Evolutionary conservation across 345 rosid genomes (phyloP).

Genomic region (Eucalyptus leucophloia): DNA sequence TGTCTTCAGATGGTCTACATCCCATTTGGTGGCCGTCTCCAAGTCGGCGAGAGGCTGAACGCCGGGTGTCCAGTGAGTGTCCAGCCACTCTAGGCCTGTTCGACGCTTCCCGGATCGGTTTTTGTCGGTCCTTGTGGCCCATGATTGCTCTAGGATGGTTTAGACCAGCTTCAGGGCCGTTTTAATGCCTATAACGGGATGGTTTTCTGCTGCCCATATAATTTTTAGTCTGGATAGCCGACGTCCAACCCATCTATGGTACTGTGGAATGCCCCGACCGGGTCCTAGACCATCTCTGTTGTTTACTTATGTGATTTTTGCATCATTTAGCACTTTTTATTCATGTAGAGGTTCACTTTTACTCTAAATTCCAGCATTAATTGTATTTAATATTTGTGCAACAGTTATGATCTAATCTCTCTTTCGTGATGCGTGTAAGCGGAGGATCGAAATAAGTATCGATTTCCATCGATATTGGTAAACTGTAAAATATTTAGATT

Average conservation of each 20-base stretch:
- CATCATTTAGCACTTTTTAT: neutral
- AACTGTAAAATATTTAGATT: too few relatives aligned
- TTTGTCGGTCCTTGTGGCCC: neutral
- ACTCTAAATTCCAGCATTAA: neutral
- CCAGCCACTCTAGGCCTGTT: neutral
- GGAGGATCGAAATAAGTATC: too few relatives aligned
- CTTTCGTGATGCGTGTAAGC: fast-evolving
- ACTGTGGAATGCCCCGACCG: fast-evolving
- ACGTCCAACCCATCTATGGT: neutral
- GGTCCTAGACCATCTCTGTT: neutral
- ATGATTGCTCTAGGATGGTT: neutral
- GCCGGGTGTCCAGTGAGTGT: neutral
- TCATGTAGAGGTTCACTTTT: neutral
- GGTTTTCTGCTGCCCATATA: too few relatives aligned
- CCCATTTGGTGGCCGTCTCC: neutral
- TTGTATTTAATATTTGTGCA: too few relatives aligned
- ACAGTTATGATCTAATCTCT: neutral
- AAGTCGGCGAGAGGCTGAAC: neutral
- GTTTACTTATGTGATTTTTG: neutral
- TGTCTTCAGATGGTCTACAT: neutral
- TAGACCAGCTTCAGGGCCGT: neutral
- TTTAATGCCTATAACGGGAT: neutral
- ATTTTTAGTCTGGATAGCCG: neutral
- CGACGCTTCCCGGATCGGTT: neutral
- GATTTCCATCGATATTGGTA: neutral